These are phyloP conservation scores for Termitomyces sp. DNA, from an alignment of 768 basidiomycete species.

Conservation along the genomic window DNA sequence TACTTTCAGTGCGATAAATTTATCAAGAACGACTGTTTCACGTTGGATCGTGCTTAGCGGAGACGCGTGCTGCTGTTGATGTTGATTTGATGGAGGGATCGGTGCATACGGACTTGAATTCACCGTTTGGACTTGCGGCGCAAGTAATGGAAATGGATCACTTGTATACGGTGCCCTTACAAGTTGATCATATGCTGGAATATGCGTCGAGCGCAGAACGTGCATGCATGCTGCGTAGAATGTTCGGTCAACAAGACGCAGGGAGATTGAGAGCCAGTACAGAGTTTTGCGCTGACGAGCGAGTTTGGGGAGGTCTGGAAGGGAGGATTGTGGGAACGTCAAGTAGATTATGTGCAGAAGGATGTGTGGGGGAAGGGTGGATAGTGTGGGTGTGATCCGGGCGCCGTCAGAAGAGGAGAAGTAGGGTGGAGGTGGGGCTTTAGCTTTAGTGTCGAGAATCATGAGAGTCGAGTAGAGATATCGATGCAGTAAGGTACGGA, in stretches of 20 bases:
- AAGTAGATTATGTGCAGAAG: constrained; percentile 67
- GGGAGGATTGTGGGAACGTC: constrained; percentile 49
- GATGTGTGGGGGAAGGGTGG: constrained; percentile 53
- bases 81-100: too few relatives aligned
- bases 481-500: too few relatives aligned
- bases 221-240: constrained; percentile 84
- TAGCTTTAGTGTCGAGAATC: too few relatives aligned
- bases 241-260: constrained; percentile 63
- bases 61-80: background rate
- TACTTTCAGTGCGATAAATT: constrained; percentile 77
- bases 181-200: constrained; percentile 60
- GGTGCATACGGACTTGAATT: background rate
- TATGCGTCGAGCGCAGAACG: constrained; percentile 71
- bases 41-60: constrained; percentile 42
- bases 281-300: constrained; percentile 61
- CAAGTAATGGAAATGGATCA: constrained; percentile 67
- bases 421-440: too few relatives aligned
- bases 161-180: constrained; percentile 70
- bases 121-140: constrained; percentile 5
- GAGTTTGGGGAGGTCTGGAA: background rate
- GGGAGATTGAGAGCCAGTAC: constrained; percentile 62
- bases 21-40: constrained; percentile 73
- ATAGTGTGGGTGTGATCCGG: background rate
- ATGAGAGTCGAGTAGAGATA: too few relatives aligned
- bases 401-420: background rate